These are phyloP conservation scores for Stygiomarasmius scandens DNA, from an alignment of 1,284 basidiomycete genomes.

Conservation along the genomic window DNA sequence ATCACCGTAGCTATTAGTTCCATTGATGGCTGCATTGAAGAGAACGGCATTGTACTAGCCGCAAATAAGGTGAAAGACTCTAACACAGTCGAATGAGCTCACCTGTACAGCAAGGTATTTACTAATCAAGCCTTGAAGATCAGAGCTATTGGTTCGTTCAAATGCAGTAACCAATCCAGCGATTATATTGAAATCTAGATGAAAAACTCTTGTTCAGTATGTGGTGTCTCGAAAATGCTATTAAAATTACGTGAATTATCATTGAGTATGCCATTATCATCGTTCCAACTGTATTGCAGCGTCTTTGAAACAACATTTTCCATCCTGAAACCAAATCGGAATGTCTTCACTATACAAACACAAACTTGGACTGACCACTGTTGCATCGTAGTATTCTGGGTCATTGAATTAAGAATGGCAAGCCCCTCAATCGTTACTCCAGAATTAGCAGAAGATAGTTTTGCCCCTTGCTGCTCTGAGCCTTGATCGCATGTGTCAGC, in stretches of 20 bases:
- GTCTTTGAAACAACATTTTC: neutral
- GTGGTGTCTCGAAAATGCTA: neutral
- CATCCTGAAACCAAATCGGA: neutral
- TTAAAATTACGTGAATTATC: neutral
- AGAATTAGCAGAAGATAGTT: neutral
- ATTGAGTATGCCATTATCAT: slow-evolving; percentile 5
- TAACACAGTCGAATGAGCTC: neutral
- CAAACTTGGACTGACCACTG: neutral
- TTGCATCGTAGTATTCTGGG: slow-evolving; percentile 1
- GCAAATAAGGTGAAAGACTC: neutral
- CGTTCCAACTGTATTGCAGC: slow-evolving; percentile 6
- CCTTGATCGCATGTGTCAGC: slow-evolving; percentile 5
- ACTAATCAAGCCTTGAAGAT: slow-evolving; percentile 3
- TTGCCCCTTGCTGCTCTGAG: too few species aligned
- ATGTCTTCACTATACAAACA: neutral
- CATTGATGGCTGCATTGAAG: slow-evolving; percentile 7
- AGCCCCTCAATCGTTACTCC: slow-evolving; percentile 13
- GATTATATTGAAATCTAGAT: slow-evolving; percentile 4
- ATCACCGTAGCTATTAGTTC: slow-evolving; percentile 11
- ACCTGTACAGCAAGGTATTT: slow-evolving; percentile 15
- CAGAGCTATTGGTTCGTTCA: slow-evolving; percentile 9
- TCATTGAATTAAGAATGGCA: slow-evolving; percentile 11
- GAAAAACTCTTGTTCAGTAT: neutral
- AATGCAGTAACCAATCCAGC: slow-evolving; percentile 10
- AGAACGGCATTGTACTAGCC: slow-evolving; percentile 16